These are phyloP conservation scores for Trametes villosa DNA, from an alignment of 768 basidiomycete species.

Conservation along the genomic window DNA sequence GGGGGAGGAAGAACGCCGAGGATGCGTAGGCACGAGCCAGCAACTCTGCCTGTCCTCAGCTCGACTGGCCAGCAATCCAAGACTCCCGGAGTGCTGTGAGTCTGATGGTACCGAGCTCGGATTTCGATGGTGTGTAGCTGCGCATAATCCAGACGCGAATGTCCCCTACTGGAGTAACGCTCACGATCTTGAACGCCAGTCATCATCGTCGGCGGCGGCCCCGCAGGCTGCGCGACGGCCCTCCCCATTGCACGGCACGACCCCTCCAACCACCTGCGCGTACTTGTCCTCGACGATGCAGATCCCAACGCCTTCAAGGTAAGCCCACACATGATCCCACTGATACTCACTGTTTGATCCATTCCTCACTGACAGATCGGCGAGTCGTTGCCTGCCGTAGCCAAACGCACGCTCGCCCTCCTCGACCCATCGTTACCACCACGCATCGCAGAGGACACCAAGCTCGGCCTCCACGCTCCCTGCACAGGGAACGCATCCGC, in stretches of 20 bases:
- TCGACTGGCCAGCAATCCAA: too few species aligned
- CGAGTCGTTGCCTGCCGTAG: background rate
- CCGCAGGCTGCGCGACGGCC: background rate
- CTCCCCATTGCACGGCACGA: background rate
- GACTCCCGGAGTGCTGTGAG: too few species aligned
- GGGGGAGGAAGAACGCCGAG: too few species aligned
- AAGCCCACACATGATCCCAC: background rate
- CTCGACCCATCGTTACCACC: background rate
- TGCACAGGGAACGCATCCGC: background rate
- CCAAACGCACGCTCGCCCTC: background rate
- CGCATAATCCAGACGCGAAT: background rate
- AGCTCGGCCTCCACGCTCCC: background rate
- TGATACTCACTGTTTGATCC: background rate
- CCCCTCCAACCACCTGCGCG: background rate
- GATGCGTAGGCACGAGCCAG: too few species aligned
- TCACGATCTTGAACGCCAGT: background rate
- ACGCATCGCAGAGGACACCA: background rate
- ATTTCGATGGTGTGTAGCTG: background rate
- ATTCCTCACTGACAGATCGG: background rate
- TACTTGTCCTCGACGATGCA: background rate
- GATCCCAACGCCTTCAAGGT: background rate
- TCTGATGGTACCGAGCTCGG: too few species aligned
- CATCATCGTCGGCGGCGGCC: background rate
- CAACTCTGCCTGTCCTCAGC: too few species aligned
- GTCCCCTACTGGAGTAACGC: background rate